Percentiles rank a stretch among this genome's conserved stretches.
These are phyloP conservation scores for Diaporthe vaccinii DNA, from an alignment of 2,329 filamentous ascomycete species.

Conservation along the genomic window DNA sequence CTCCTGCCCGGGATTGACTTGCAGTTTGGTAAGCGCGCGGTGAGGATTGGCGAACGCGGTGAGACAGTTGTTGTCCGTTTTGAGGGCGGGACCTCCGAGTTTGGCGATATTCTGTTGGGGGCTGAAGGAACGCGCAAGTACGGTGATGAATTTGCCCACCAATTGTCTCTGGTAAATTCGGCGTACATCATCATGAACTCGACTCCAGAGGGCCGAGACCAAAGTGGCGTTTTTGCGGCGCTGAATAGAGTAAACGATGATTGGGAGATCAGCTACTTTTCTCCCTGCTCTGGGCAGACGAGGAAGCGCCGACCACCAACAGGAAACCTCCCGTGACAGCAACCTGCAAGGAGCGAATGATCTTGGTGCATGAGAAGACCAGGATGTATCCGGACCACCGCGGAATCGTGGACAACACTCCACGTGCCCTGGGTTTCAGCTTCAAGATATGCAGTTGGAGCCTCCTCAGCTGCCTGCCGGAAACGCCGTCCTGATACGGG, in stretches of 20 bases:
- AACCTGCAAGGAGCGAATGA: neutral
- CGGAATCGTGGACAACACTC: neutral
- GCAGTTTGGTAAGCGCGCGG: neutral
- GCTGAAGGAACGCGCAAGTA: neutral
- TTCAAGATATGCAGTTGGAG: neutral
- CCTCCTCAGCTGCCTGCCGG: neutral
- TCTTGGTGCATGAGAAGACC: neutral
- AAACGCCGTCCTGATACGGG: neutral
- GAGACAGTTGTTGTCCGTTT: neutral
- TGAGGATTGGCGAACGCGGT: neutral
- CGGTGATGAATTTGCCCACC: neutral
- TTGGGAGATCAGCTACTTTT: neutral
- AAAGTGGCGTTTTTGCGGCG: neutral
- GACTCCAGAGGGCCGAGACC: neutral
- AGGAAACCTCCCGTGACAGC: neutral
- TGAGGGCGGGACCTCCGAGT: neutral
- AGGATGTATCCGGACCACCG: neutral
- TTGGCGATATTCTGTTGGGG: neutral
- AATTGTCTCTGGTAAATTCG: neutral
- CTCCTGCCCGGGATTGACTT: neutral
- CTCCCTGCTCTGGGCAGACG: neutral
- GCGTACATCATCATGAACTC: neutral
- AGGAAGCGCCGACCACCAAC: neutral
- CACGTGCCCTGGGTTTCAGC: neutral
- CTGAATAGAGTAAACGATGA: neutral